Percentiles rank a stretch among this genome's conserved stretches.
Evolutionary conservation across 2,329 filamentous ascomycete species (phyloP).

Genomic region (Pseudodiploospora longispora): DNA sequence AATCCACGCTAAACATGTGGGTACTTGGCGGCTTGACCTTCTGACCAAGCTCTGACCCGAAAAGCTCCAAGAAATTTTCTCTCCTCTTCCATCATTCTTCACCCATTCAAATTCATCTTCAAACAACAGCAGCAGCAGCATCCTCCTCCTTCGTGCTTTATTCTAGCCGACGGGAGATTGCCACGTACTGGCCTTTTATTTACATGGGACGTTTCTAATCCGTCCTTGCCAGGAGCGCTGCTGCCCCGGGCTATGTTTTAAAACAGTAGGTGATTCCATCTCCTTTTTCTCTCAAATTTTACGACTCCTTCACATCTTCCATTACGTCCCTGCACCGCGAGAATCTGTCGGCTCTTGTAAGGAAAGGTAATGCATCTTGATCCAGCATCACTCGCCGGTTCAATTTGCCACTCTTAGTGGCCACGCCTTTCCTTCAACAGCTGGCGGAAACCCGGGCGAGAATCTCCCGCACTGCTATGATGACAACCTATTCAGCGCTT

Average conservation of each 20-base stretch:
- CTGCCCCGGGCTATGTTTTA: conserved; percentile 21
- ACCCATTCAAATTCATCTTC: too few relatives aligned
- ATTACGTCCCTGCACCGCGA: conserved; percentile 6
- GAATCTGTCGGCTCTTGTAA: too few relatives aligned
- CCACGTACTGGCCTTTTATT: too few relatives aligned
- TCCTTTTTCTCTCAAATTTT: not conserved
- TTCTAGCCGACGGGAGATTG: too few relatives aligned
- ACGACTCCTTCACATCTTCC: not conserved
- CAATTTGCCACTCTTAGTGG: not conserved
- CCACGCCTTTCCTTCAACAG: not conserved
- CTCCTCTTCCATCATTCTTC: not conserved
- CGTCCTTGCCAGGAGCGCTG: conserved; percentile 5
- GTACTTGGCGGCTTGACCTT: too few relatives aligned
- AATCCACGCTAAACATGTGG: too few relatives aligned
- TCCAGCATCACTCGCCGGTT: not conserved
- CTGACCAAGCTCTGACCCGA: too few relatives aligned
- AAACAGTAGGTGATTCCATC: conserved; percentile 18
- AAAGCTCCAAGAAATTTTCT: not conserved
- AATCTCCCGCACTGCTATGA: conserved; percentile 36
- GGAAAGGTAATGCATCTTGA: too few relatives aligned
- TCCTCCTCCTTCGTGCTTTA: too few relatives aligned
- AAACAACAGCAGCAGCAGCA: too few relatives aligned
- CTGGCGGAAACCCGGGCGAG: too few relatives aligned
- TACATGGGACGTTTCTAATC: not conserved
- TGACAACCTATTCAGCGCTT: conserved; percentile 52